phyloP scores from a whole-genome alignment of 2,329 filamentous ascomycete genomes.

The Verticillium nonalfalfae region DNA sequence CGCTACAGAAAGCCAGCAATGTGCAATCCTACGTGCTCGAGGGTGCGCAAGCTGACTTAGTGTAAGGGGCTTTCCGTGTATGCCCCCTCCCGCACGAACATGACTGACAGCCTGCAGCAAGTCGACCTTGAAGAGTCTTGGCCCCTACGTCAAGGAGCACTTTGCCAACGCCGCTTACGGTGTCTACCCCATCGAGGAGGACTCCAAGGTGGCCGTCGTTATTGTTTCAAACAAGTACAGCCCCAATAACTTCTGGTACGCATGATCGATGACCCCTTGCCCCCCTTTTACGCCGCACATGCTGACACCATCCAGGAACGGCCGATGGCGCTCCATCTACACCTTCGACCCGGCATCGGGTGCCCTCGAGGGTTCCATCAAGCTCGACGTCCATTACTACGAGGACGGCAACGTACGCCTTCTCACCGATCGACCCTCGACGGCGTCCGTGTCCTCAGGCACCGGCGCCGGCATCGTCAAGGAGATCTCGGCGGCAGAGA shows the following conservation, averaged over 20 bases:
- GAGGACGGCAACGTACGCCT: slow-evolving; percentile 97
- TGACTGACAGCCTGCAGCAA: slow-evolving; percentile 48
- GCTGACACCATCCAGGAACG: slow-evolving; percentile 59
- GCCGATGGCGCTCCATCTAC: slow-evolving; percentile 90
- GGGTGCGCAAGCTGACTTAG: slow-evolving; percentile 67
- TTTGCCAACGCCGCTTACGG: slow-evolving; percentile 77
- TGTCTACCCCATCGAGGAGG: slow-evolving; percentile 73
- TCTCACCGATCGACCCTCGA: slow-evolving; percentile 75
- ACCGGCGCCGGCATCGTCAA: slow-evolving; percentile 65
- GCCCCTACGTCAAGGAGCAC: slow-evolving; percentile 76
- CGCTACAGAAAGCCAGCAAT: slow-evolving; percentile 67
- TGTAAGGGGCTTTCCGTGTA: slow-evolving; percentile 48
- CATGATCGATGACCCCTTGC: background rate
- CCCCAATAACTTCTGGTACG: slow-evolving; percentile 92
- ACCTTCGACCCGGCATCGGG: slow-evolving; percentile 64
- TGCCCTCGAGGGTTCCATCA: slow-evolving; percentile 70
- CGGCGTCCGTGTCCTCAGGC: slow-evolving; percentile 52
- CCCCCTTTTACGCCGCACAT: background rate
- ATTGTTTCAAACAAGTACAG: slow-evolving; percentile 96
- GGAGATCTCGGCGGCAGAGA: slow-evolving; percentile 75
- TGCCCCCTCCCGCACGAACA: background rate
- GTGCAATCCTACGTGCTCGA: slow-evolving; percentile 77
- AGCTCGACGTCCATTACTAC: slow-evolving; percentile 98
- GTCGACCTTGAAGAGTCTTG: slow-evolving; percentile 73
- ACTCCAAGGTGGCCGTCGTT: slow-evolving; percentile 70